phyloP scores from a whole-genome alignment of 495 filamentous ascomycete species.

The Podospora bellae-mahoneyi region DNA sequence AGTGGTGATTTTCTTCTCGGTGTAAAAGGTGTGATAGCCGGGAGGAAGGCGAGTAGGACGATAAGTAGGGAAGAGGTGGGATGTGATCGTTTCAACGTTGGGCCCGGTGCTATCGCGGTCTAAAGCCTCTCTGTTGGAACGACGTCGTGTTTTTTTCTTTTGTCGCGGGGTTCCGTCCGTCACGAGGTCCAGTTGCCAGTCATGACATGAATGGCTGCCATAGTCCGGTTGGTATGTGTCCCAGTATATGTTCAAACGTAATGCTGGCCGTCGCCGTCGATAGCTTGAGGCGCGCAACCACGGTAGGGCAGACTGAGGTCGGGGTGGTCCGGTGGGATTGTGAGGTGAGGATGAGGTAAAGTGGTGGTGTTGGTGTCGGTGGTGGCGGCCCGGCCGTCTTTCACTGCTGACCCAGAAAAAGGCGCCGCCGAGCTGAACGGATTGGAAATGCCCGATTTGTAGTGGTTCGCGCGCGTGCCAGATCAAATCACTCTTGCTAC shows the following conservation, averaged over 20 bases:
- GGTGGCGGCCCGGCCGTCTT: neutral
- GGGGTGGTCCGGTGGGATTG: neutral
- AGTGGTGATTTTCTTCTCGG: neutral
- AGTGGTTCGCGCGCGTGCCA: neutral
- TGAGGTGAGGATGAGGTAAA: neutral
- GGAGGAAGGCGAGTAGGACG: neutral
- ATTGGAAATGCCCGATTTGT: neutral
- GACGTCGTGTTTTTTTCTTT: neutral
- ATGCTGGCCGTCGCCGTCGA: neutral
- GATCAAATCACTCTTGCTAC: neutral
- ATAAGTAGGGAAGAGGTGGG: neutral
- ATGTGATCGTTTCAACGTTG: neutral
- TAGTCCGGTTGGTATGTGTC: neutral
- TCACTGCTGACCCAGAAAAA: neutral
- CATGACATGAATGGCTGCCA: neutral
- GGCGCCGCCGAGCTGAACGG: neutral
- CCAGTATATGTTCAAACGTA: neutral
- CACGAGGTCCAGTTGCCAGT: neutral
- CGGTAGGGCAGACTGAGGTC: neutral
- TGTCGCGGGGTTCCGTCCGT: neutral
- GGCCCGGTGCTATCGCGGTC: neutral
- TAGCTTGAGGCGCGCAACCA: neutral
- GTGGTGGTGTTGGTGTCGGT: neutral
- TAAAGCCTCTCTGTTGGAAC: neutral
- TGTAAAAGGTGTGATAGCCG: conserved; percentile 1